phyloP scores from a whole-genome alignment of 1,284 basidiomycete genomes.

The Psilocybe mexicana region DNA sequence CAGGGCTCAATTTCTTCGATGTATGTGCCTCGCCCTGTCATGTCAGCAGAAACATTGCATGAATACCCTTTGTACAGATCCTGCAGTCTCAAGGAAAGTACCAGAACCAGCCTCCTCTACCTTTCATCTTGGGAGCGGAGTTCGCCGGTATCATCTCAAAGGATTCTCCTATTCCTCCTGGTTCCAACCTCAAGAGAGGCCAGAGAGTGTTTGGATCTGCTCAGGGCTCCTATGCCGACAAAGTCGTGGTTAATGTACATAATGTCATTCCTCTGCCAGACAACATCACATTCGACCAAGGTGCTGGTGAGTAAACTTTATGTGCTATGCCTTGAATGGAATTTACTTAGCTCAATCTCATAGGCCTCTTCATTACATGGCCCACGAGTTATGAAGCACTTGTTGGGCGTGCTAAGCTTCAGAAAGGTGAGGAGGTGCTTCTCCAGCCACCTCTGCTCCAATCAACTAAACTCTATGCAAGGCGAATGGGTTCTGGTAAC shows the following conservation, averaged over 20 bases:
- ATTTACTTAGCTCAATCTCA: neutral
- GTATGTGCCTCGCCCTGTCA: conserved; percentile 35
- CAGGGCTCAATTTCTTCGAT: conserved; percentile 81
- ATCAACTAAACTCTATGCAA: conserved; percentile 26
- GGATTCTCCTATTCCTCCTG: conserved; percentile 79
- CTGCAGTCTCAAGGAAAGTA: conserved; percentile 88
- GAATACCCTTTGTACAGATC: conserved; percentile 48
- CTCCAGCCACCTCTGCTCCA: neutral
- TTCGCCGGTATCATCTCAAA: conserved; percentile 80
- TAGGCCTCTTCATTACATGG: conserved; percentile 80
- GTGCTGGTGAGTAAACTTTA: conserved; percentile 34
- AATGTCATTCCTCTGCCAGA: conserved; percentile 41
- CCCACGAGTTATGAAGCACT: conserved; percentile 90
- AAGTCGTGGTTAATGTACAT: conserved; percentile 55
- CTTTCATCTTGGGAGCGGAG: conserved; percentile 84
- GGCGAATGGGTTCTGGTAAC: conserved; percentile 89
- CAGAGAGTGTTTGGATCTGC: conserved; percentile 89
- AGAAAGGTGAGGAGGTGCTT: conserved; percentile 52
- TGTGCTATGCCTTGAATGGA: neutral
- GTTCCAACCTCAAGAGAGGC: conserved; percentile 80
- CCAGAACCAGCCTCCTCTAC: conserved; percentile 80
- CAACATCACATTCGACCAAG: conserved; percentile 36
- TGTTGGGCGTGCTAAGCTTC: conserved; percentile 79
- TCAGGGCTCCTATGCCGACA: conserved; percentile 82
- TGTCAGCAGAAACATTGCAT: neutral